phyloP scores from a whole-genome alignment of 1,284 basidiomycete genomes.

The Ceratobasidium sp. region DNA sequence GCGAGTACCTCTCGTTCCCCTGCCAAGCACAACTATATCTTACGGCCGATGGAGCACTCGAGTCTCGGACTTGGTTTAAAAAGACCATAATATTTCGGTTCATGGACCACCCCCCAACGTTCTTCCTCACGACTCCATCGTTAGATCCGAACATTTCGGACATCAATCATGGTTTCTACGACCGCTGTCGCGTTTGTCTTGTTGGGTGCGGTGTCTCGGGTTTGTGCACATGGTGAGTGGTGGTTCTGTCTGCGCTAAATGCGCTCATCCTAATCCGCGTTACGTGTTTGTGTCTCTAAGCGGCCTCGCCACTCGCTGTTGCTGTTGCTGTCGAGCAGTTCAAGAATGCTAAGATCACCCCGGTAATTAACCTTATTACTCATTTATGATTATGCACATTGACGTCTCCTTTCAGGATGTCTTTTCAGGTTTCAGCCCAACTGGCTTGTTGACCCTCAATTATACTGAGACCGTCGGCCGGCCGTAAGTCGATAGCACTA shows the following conservation, averaged over 20 bases:
- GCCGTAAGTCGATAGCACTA: conserved; percentile 24
- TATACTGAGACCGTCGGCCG: conserved; percentile 27
- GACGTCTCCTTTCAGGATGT: conserved; percentile 36
- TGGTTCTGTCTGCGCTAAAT: not conserved
- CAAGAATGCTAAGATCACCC: conserved; percentile 42
- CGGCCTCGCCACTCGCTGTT: conserved; percentile 42
- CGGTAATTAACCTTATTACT: conserved; percentile 35
- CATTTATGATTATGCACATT: not conserved
- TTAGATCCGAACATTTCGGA: not conserved
- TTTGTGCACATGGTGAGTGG: conserved; percentile 23
- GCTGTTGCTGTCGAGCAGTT: conserved; percentile 43
- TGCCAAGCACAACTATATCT: conserved; percentile 5
- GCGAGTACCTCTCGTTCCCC: not conserved
- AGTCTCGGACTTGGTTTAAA: not conserved
- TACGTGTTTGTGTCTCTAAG: conserved; percentile 7
- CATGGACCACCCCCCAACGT: not conserved
- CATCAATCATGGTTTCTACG: conserved; percentile 5
- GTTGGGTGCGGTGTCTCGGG: conserved; percentile 8
- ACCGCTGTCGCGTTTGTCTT: not conserved
- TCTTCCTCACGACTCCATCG: not conserved
- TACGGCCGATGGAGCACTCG: not conserved
- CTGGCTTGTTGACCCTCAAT: conserved; percentile 39
- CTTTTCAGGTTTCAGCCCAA: conserved; percentile 42
- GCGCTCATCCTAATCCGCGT: not conserved
- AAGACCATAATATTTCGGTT: not conserved